Evolutionary conservation across 306 rosid genomes (phyloP), one percentile per base, ranked within the genome.

Genomic region (Prunus mume): DNA sequence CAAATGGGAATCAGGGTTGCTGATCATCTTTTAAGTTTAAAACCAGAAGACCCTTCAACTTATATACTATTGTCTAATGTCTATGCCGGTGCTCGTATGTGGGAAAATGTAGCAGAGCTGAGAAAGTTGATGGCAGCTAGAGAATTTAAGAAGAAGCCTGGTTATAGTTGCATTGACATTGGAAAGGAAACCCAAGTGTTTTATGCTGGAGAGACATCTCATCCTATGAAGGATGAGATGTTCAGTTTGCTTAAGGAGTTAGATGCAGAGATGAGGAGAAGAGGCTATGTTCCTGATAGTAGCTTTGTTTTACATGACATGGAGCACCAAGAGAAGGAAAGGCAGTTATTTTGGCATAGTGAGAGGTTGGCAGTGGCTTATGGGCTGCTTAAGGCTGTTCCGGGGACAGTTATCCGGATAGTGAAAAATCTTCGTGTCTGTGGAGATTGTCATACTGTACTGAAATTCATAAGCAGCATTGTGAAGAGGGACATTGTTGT

Each of bases 341-440:
- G 83, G 68, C 98, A 87, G 72, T 90, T 91, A 49, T 91, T 93
- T 75, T 91, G 89, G 93, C 98, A 93, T 65, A 91, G 97, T 75
- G 97, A 93, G 88, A 84, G 93, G 83, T 76, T 90, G 86, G 97
- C 96, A 28, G 73, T 93, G 72, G 93, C 96, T 12, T 91, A 90
- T 38, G 98, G 96, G 68, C 87, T 91, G 75, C 90, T 93, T 27
- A 91, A 81, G 87, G 84, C 90, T 69, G 90, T 87, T 77, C 91
- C 89, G 0, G 90, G 97, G 61, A 86, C 90, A 24, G 72, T 82
- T 3, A 87, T 93, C 69, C 88, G 96, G 45, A 82, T 93, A 34
- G 93, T 93, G 55, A 93, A 93, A 79, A 93, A 91, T 73, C 97
- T 93, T 50, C 92, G 96, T 22, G 90, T 91, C 70, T 91, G 97